Percentiles rank a stretch among this genome's conserved stretches.
These are phyloP conservation scores for Cyberlindnera saturnus DNA, from an alignment of 805 yeast genomes.

Conservation along the genomic window DNA sequence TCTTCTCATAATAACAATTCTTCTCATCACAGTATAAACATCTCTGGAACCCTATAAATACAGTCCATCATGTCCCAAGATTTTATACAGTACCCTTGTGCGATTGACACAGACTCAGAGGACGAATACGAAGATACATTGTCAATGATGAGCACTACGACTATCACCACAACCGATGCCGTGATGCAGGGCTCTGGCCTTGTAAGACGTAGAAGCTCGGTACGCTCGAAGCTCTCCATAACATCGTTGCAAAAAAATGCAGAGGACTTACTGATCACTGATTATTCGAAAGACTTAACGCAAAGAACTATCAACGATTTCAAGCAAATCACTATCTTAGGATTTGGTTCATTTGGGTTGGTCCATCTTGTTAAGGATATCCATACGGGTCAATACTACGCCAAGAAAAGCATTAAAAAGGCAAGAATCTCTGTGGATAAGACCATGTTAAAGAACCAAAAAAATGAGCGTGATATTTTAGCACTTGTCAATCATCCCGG, in stretches of 20 bases:
- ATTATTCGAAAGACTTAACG: slow-evolving; percentile 5
- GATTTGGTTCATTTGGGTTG: slow-evolving; percentile 84
- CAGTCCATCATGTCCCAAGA: neutral
- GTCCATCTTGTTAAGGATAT: slow-evolving; percentile 72
- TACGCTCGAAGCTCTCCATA: slow-evolving; percentile 15
- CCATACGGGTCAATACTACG: slow-evolving; percentile 57
- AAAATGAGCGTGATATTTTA: slow-evolving; percentile 72
- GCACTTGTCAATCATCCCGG: slow-evolving; percentile 71
- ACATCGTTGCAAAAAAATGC: slow-evolving; percentile 12
- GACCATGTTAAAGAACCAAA: slow-evolving; percentile 59
- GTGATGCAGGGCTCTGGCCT: neutral
- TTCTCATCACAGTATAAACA: too few species aligned
- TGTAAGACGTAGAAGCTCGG: slow-evolving; percentile 11
- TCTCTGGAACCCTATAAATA: neutral
- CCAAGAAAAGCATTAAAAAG: slow-evolving; percentile 80
- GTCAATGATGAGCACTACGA: neutral
- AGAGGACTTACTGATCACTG: slow-evolving; percentile 5
- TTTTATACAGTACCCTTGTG: neutral
- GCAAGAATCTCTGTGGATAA: slow-evolving; percentile 60
- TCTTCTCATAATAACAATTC: too few species aligned
- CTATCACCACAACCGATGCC: neutral
- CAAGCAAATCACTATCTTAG: slow-evolving; percentile 64
- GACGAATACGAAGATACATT: neutral
- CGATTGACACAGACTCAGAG: neutral
- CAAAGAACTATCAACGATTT: slow-evolving; percentile 43